phyloP scores from a whole-genome alignment of 2,329 filamentous ascomycete species.

The Pseudovirgaria hyperparasitica region DNA sequence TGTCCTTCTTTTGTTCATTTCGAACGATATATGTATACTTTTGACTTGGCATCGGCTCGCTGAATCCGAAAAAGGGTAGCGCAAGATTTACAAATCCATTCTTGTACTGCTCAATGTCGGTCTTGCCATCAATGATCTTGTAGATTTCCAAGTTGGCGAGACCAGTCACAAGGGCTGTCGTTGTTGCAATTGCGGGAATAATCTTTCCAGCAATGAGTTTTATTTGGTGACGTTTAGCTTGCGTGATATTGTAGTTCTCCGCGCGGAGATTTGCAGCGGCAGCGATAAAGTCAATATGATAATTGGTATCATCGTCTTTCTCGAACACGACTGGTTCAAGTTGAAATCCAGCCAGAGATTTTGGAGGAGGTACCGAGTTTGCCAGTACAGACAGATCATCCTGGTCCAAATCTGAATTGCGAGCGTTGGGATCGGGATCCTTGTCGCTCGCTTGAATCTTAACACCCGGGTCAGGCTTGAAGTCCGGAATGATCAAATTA shows the following conservation, averaged over 20 bases:
- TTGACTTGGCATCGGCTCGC: constrained; percentile 85
- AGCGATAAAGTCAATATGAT: constrained; percentile 98
- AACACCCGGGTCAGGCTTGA: constrained; percentile 75
- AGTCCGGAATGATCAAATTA: constrained; percentile 91
- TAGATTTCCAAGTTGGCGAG: constrained; percentile 85
- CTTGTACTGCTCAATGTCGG: constrained; percentile 97
- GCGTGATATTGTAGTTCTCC: constrained; percentile 93
- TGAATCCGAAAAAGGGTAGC: constrained; percentile 95
- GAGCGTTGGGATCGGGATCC: constrained; percentile 82
- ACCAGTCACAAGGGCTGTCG: constrained; percentile 88
- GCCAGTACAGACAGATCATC: constrained; percentile 64
- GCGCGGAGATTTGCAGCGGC: constrained; percentile 92
- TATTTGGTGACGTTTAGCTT: constrained; percentile 90
- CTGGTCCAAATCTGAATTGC: constrained; percentile 45
- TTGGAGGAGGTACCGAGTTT: constrained; percentile 62
- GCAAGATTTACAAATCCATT: constrained; percentile 97
- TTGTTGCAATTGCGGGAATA: constrained; percentile 95
- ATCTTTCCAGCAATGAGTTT: constrained; percentile 99
- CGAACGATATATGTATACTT: constrained; percentile 93
- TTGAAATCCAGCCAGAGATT: constrained; percentile 75
- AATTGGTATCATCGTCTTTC: constrained; percentile 95
- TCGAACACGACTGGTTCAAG: constrained; percentile 90
- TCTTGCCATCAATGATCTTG: constrained; percentile 94
- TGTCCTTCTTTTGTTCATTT: constrained; percentile 61
- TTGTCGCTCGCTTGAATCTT: constrained; percentile 96